A percentile compares a stretch with the other conserved stretches of the same genome.
Evolutionary conservation across 768 basidiomycete species (phyloP).

Genomic region (Boletus subcaerulescens): DNA sequence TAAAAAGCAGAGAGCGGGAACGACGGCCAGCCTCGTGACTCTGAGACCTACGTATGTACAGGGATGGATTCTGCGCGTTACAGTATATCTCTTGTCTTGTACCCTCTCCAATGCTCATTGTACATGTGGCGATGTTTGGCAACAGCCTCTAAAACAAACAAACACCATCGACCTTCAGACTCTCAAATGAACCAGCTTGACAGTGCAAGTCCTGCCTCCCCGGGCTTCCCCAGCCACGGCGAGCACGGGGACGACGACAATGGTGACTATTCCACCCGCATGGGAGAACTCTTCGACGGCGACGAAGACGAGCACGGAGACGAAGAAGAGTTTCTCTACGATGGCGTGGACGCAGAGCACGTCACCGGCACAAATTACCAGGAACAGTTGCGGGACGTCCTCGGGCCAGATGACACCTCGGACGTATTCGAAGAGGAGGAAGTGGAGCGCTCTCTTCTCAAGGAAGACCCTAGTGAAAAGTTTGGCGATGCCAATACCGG

Average conservation of each 20-base stretch:
- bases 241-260: slow-evolving; percentile 22
- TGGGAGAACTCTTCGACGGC: slow-evolving; percentile 33
- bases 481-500: slow-evolving; percentile 21
- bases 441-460: slow-evolving; percentile 44
- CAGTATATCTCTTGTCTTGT: not conserved
- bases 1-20: slow-evolving; percentile 52
- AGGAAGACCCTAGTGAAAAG: slow-evolving; percentile 37
- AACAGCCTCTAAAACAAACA: slow-evolving; percentile 26
- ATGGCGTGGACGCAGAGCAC: slow-evolving; percentile 58
- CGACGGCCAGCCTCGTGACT: slow-evolving; percentile 40
- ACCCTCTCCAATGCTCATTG: not conserved
- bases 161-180: not conserved
- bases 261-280: slow-evolving; percentile 25
- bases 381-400: slow-evolving; percentile 67
- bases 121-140: slow-evolving; percentile 30
- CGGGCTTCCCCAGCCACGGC: slow-evolving; percentile 16
- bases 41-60: slow-evolving; percentile 3
- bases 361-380: slow-evolving; percentile 52
- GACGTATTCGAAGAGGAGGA: slow-evolving; percentile 46
- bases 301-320: slow-evolving; percentile 46
- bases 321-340: slow-evolving; percentile 69
- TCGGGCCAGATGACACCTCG: slow-evolving; percentile 60
- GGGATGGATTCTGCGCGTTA: slow-evolving; percentile 11
- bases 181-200: slow-evolving; percentile 11
- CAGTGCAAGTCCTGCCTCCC: slow-evolving; percentile 4